phyloP scores from a whole-genome alignment of 345 rosid species.

The Turritis glabra region DNA sequence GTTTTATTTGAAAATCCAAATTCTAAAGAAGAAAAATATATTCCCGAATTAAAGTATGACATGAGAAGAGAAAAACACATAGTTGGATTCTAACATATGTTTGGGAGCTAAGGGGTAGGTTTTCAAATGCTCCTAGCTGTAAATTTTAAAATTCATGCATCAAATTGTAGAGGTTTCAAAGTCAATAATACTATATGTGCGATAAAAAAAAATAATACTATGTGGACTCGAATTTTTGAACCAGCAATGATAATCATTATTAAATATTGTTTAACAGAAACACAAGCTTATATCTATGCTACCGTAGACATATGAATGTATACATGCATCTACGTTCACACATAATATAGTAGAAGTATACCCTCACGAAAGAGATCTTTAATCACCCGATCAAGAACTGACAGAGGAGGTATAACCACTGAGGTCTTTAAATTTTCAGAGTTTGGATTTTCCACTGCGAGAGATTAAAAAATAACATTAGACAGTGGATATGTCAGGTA shows the following conservation, averaged over 20 bases:
- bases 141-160: neutral
- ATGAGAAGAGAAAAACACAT: too few relatives aligned
- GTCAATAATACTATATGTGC: slow-evolving; percentile 3
- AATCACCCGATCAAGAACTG: slow-evolving; percentile 85
- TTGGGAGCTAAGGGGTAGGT: too few relatives aligned
- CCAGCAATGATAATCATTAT: slow-evolving; percentile 1
- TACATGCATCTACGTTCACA: slow-evolving; percentile 16
- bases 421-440: slow-evolving; percentile 69
- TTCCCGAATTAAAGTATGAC: too few relatives aligned
- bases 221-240: neutral
- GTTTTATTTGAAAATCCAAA: too few relatives aligned
- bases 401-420: slow-evolving; percentile 76
- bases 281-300: neutral
- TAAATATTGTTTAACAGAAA: slow-evolving; percentile 3
- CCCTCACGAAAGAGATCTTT: slow-evolving; percentile 92
- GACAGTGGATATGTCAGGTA: slow-evolving; percentile 13
- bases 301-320: slow-evolving; percentile 1
- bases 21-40: too few relatives aligned
- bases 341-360: slow-evolving; percentile 34
- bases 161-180: neutral
- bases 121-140: neutral
- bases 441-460: too few relatives aligned
- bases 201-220: too few relatives aligned
- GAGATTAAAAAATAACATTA: slow-evolving; percentile 1
- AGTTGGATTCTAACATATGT: slow-evolving; percentile 8